Evolutionary conservation across 805 yeast genomes (phyloP), one percentile per base, ranked within the genome.

Genomic region (Candida awuae): DNA sequence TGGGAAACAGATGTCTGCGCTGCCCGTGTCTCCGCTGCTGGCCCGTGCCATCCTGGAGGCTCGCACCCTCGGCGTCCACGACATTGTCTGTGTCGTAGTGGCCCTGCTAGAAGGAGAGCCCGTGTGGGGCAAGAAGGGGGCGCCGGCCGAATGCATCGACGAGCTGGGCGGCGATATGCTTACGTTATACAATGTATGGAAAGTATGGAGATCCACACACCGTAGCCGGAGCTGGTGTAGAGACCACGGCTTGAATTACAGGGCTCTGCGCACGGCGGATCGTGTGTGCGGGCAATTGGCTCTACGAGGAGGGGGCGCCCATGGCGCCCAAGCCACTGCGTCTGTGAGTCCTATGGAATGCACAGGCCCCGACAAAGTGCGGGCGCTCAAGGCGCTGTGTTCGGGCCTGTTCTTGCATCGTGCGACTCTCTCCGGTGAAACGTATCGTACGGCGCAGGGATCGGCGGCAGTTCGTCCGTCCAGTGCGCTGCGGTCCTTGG

Each of bases 21-120:
- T 88, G 50, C 98, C 98, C 0, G 72, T 88, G 46, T 94, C 86
- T 49, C 97, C 97, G 4, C 84, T 84, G 68, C 69, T 87, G 51
- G 80, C 14, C n/a, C 10, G 28, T 12, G 10, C 14, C 13, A 25
- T 25, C 4, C 28, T 25, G 6, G 28, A 25, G 12, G 6, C 13
- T n/a, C n/a, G n/a, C n/a, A n/a, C n/a, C n/a, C n/a, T n/a, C n/a
- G n/a, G n/a, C n/a, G n/a, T n/a, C n/a, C n/a, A n/a, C n/a, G n/a
- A n/a, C n/a, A n/a, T n/a, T n/a, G n/a, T n/a, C n/a, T n/a, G n/a
- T n/a, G n/a, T n/a, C n/a, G n/a, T n/a, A n/a, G n/a, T n/a, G n/a
- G n/a, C n/a, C n/a, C n/a, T n/a, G n/a, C n/a, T n/a, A n/a, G n/a
- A n/a, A n/a, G n/a, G n/a, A n/a, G n/a, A n/a, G n/a, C n/a, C n/a